Evolutionary conservation across 2,329 filamentous ascomycete species (phyloP), one percentile per base, ranked within the genome.

Genomic region (Lecanosticta acicola): DNA sequence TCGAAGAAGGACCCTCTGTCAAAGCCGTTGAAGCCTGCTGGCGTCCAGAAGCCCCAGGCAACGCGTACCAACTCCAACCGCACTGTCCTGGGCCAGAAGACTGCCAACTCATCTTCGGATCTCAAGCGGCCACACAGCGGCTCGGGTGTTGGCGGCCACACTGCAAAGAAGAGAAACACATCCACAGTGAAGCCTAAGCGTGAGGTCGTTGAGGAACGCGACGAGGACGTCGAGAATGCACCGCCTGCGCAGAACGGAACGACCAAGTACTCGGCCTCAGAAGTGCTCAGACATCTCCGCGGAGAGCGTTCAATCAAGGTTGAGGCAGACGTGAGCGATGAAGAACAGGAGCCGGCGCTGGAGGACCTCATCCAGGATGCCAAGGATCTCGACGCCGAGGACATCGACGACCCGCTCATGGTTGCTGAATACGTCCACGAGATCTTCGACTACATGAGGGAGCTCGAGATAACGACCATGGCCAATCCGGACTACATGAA

Each of bases 371-470:
- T 66, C 55, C 64, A 58, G 32, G 60, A 64, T 29, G 75, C 80
- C 44, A 74, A 79, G 59, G 66, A 93, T 59, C 76, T 96, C 21
- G 93, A 97, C 63, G 76, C 74, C 40, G 93, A 97, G 67, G 93
- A 98, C 60, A 66, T 85, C 41, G 88, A 94, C 57, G 93, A 98
- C 63, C 94, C 94, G 19, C 77, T 96, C 59, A 97, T 98, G 93
- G 93, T 94, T 54, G 88, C 93, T 41, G 93, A 97, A 68, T 98
- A 98, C 62, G 90, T 94, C 40, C 84, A 84, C 49, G 93, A 98
- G 65, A 97, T 98, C 64, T 97, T 97, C 64, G 89, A 96, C 57
- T 97, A 98, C 69, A 79, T 97, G 55, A 84, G 82, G 61, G 83
- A 94, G 59, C 79, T 97, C 18, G 93, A 98, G 71, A 74, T 83